A percentile compares a stretch with the other conserved stretches of the same genome.
Evolutionary conservation across 169 alveolate genomes (phyloP).

Genomic region (Plasmodium falciparum): DNA sequence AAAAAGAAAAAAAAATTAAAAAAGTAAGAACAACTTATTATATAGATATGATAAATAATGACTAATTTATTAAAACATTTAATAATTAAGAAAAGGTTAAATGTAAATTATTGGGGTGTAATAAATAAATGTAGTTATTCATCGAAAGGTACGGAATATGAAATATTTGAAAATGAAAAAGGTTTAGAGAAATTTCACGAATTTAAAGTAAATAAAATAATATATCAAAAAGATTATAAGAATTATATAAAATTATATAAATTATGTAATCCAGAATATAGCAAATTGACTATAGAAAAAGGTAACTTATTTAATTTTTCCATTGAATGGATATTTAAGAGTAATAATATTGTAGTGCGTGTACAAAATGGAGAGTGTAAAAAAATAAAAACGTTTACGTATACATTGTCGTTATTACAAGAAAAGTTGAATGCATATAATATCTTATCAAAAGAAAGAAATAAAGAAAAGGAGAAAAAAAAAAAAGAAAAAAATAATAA

Average conservation of each 20-base stretch:
- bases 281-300: slow-evolving; percentile 46
- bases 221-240: slow-evolving; percentile 57
- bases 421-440: not conserved
- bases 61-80: not conserved
- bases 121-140: slow-evolving; percentile 23
- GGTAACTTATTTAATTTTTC: slow-evolving; percentile 19
- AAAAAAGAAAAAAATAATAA: not conserved
- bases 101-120: not conserved
- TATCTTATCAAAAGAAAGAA: not conserved
- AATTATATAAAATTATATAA: slow-evolving; percentile 32
- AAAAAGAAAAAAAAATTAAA: too few species aligned
- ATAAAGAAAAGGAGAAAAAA: not conserved
- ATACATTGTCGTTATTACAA: slow-evolving; percentile 5
- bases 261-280: slow-evolving; percentile 30
- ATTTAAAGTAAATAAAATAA: slow-evolving; percentile 29
- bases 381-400: slow-evolving; percentile 36
- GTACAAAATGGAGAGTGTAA: slow-evolving; percentile 6
- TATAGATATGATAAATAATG: too few species aligned
- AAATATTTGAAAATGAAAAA: slow-evolving; percentile 55
- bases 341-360: slow-evolving; percentile 4
- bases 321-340: slow-evolving; percentile 18
- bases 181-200: slow-evolving; percentile 59
- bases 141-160: slow-evolving; percentile 4
- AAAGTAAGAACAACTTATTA: too few species aligned
- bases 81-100: slow-evolving; percentile 2